phyloP scores from a whole-genome alignment of 176 grass and related monocot genomes.

The Cenchrus americanus region DNA sequence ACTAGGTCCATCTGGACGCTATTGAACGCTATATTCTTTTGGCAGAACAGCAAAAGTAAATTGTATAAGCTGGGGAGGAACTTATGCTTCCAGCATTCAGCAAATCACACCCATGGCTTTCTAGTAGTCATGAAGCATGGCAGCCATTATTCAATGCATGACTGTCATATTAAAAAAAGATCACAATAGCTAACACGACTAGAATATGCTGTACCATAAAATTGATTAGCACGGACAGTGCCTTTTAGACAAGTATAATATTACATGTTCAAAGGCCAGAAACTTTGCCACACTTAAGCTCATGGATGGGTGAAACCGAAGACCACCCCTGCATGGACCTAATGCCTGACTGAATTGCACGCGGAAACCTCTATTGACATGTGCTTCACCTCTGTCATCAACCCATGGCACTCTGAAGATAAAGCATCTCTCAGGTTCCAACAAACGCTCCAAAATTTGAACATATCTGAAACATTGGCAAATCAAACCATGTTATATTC shows the following conservation, averaged over 20 bases:
- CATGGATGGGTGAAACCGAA: slow-evolving; percentile 99
- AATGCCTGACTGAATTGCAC: slow-evolving; percentile 94
- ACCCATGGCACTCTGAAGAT: slow-evolving; percentile 99
- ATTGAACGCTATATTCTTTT: background rate
- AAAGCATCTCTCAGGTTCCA: slow-evolving; percentile 90
- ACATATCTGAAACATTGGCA: slow-evolving; percentile 68
- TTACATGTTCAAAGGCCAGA: slow-evolving; percentile 98
- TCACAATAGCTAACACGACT: background rate
- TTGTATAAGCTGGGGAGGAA: too few species aligned
- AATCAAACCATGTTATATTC: slow-evolving; percentile 41
- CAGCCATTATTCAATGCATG: background rate
- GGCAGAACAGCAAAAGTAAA: background rate
- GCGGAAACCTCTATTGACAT: slow-evolving; percentile 92
- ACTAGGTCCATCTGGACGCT: slow-evolving; percentile 17
- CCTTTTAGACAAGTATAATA: slow-evolving; percentile 23
- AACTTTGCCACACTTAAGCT: slow-evolving; percentile 95
- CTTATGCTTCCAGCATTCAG: background rate
- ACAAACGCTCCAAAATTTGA: slow-evolving; percentile 91
- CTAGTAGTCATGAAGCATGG: too few species aligned
- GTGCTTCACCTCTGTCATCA: slow-evolving; percentile 87
- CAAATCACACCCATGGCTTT: background rate
- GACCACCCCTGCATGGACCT: slow-evolving; percentile 94
- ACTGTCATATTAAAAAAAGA: slow-evolving; percentile 3
- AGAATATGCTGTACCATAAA: background rate
- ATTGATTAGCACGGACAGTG: slow-evolving; percentile 26